phyloP scores from a whole-genome alignment of 495 filamentous ascomycete genomes.

The Neurospora sp. region DNA sequence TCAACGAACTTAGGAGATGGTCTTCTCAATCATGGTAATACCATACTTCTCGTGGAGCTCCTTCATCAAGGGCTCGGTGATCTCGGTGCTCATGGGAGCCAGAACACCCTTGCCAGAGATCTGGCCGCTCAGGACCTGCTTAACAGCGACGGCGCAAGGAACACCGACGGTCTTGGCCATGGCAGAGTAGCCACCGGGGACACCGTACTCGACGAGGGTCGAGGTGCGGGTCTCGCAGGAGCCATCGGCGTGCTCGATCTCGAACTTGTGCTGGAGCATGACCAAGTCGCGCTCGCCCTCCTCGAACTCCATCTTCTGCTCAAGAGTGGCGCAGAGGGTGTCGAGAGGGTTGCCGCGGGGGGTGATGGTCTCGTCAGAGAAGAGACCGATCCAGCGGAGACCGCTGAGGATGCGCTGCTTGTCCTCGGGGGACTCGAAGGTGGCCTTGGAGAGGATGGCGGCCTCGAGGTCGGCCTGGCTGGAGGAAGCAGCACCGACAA shows the following conservation, averaged over 20 bases:
- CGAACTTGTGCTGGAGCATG: slow-evolving; percentile 88
- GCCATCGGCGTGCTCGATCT: slow-evolving; percentile 70
- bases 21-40: slow-evolving; percentile 27
- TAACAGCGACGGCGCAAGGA: slow-evolving; percentile 47
- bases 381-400: slow-evolving; percentile 78
- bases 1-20: slow-evolving; percentile 14
- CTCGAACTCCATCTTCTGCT: slow-evolving; percentile 86
- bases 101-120: slow-evolving; percentile 70
- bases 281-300: slow-evolving; percentile 71
- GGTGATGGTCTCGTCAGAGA: slow-evolving; percentile 63
- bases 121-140: slow-evolving; percentile 75
- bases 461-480: slow-evolving; percentile 55
- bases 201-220: slow-evolving; percentile 82
- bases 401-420: slow-evolving; percentile 66
- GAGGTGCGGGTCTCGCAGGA: slow-evolving; percentile 62
- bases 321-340: slow-evolving; percentile 80
- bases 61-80: slow-evolving; percentile 62
- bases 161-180: slow-evolving; percentile 62
- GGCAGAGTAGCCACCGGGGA: slow-evolving; percentile 68
- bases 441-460: slow-evolving; percentile 66
- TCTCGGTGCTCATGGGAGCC: slow-evolving; percentile 67
- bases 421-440: slow-evolving; percentile 61
- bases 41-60: slow-evolving; percentile 33
- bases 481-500: slow-evolving; percentile 54
- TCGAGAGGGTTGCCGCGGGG: slow-evolving; percentile 76